Evolutionary conservation across 768 basidiomycete genomes (phyloP), one percentile per base, ranked within the genome.

Genomic region (Tylopilus sp.): DNA sequence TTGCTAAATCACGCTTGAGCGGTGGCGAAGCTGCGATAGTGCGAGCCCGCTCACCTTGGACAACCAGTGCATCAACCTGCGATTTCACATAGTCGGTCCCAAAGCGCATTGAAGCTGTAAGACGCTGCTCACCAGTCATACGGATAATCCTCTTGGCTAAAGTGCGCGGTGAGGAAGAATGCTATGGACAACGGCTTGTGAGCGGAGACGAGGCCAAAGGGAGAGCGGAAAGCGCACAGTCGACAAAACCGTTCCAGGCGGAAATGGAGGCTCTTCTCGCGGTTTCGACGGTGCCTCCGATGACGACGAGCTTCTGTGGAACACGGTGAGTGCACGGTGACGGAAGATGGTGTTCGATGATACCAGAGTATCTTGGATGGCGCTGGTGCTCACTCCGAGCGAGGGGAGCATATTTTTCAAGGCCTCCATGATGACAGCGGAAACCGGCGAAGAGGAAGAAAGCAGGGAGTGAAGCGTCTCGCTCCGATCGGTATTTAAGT

Each of bases 151-250:
- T 91, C 90, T 58, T 91, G 85, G 58, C 81, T 88, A 60, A 93
- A 93, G 62, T 91, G 89, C 0, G 91, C 90, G 6, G 91, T 93
- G 55, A 92, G 76, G 77, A 90, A 92, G 76, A 93, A 93, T 0
- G 90, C 89, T 69, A 46, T 11, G 12, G 40, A 15, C 9, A 39
- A 11, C 20, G 65, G 61, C 10, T 15, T 28, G 3, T 25, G 13
- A 7, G 44, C 10, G 28, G 3, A 23, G 25, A 40, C 12, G 28
- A 28, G 11, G 8, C 5, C 9, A 9, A 15, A 48, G 28, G 54
- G 41, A n/a, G 31, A 48, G 23, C 23, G 13, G 13, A 0, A 25
- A 38, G 23, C 56, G 36, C 52, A 92, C 90, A 92, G 66, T 92
- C 91, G 4, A 93, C 79, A 63, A 93, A 92, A 33, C 88, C 88